Conservation (phyloP, 2,329 filamentous ascomycete genomes). For the Penicillium hordei region DNA sequence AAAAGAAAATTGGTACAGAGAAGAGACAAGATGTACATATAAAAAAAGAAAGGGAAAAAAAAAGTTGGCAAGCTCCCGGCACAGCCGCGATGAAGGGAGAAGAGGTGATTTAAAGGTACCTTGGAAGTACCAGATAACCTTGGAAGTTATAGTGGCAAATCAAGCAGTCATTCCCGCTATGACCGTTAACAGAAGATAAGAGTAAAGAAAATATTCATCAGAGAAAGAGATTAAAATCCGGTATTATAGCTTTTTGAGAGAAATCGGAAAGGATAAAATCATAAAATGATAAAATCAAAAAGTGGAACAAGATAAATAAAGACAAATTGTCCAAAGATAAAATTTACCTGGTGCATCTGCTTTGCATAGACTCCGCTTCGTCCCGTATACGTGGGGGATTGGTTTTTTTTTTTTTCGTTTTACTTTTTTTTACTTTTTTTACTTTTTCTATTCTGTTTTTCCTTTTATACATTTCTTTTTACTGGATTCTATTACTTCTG, state of each 20-base stretch:
- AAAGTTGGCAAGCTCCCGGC: not conserved
- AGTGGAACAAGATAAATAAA: slow-evolving; percentile 1
- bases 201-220: not conserved
- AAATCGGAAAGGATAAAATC: not conserved
- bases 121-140: not conserved
- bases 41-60: not conserved
- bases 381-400: slow-evolving; percentile 16
- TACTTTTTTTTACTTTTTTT: too few relatives aligned
- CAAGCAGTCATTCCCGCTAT: slow-evolving; percentile 11
- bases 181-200: slow-evolving; percentile 10
- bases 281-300: not conserved
- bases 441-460: not conserved
- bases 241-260: slow-evolving; percentile 6
- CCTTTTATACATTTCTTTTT: not conserved
- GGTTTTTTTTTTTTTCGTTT: not conserved
- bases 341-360: slow-evolving; percentile 17
- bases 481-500: not conserved
- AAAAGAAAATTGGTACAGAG: slow-evolving; percentile 4
- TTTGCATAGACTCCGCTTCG: slow-evolving; percentile 21
- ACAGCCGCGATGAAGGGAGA: not conserved
- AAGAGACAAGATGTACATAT: slow-evolving; percentile 7
- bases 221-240: slow-evolving; percentile 3
- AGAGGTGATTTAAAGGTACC: slow-evolving; percentile 4
- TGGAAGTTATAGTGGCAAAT: slow-evolving; percentile 9
- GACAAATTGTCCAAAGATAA: not conserved